Base-by-base conservation (phyloP, 2,329 filamentous ascomycete genomes). In the Penicillium hesseltinei region DNA sequence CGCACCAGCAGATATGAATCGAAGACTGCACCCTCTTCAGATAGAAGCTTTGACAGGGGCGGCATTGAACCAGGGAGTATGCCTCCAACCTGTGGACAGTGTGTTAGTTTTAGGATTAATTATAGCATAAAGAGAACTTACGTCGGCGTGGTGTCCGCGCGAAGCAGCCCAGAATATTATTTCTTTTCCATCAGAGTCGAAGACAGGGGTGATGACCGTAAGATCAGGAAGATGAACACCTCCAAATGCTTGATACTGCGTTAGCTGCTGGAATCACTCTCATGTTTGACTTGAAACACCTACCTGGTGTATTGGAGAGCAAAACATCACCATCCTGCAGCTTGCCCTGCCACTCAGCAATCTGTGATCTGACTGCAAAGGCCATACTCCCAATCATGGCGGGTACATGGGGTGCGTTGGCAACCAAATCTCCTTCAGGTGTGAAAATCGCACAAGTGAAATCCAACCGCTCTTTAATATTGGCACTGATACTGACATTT, bases 371-470 rank as follows among this genome's bases (percentile, higher is more conserved):
- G 3, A 92, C 88, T 54, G 89, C 91, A 5, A 87, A 91, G 7
- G 86, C 88, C 89, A 92, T 91, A 46, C 54, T 23, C 89, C 89
- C 7, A 92, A 76, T 42, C 36, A 68, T 92, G 88, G 0, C 88
- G 0, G 90, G 90, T 13, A 93, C 75, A 78, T 92, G 88, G 0
- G 90, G 89, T 25, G 89, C 81, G 58, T 77, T 77, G 3, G 75
- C 75, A 1, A 92, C 89, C 1, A 92, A 77, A 0, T 87, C 87
- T 19, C 89, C 89, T 6, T 84, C 83, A 0, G 84, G 82, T 64
- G 90, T 88, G 59, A 92, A 92, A 1, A 92, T 80, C 23, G 89
- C 89, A 65, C 89, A 93, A 0, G 88, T 90, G 68, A 91, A 93
- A 68, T 93, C 89, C 0, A 92, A 80, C 1, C 89, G 83, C 90